Percentiles rank a stretch among this genome's conserved stretches.
Evolutionary conservation across 768 basidiomycete genomes (phyloP).

Genomic region (Phaffia australis): DNA sequence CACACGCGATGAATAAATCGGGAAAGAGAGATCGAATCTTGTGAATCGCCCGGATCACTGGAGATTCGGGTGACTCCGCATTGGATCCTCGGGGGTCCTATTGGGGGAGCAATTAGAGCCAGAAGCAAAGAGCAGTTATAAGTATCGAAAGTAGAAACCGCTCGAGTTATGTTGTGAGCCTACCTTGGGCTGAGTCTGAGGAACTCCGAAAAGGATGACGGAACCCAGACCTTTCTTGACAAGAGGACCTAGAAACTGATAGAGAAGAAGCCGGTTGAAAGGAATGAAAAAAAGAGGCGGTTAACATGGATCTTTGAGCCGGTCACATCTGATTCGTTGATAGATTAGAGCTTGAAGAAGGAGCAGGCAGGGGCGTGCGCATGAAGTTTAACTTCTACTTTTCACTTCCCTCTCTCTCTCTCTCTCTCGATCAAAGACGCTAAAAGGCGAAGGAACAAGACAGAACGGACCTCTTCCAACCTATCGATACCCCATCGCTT

Average conservation of each 20-base stretch:
- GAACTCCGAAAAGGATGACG: constrained; percentile 91
- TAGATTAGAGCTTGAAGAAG: neutral
- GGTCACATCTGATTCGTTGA: neutral
- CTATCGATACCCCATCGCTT: constrained; percentile 90
- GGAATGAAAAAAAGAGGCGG: too few species aligned
- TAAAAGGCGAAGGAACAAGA: neutral
- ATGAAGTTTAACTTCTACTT: neutral
- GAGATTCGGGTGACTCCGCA: constrained; percentile 79
- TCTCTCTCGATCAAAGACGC: neutral
- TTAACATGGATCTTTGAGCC: neutral
- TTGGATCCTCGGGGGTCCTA: constrained; percentile 74
- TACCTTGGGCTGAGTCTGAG: constrained; percentile 67
- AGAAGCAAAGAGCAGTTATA: neutral
- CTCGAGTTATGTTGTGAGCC: neutral
- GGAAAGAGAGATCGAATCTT: constrained; percentile 70
- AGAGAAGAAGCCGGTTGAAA: neutral
- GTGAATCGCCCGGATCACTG: constrained; percentile 85
- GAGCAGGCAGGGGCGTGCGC: neutral
- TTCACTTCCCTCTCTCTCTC: neutral
- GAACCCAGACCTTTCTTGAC: constrained; percentile 80
- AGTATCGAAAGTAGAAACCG: neutral
- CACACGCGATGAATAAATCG: constrained; percentile 73
- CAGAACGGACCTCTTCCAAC: constrained; percentile 47
- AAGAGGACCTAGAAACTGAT: constrained; percentile 63
- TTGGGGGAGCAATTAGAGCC: neutral